Conservation (phyloP, 371 early-diverging fungal genomes). For the Blakeslea trispora region DNA sequence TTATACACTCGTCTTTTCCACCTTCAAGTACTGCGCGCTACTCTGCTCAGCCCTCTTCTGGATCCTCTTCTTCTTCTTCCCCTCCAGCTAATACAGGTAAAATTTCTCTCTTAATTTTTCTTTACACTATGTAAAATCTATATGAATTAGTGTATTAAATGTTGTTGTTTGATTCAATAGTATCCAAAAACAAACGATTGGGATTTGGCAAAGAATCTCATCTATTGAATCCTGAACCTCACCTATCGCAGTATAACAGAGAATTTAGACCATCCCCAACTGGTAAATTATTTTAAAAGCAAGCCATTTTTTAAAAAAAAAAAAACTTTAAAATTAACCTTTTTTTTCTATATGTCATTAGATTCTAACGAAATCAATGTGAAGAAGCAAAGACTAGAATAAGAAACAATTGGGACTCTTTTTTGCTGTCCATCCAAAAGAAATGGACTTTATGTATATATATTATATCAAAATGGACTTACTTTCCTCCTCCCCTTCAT, state of each 20-base stretch:
- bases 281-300: background rate
- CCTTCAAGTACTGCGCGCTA: background rate
- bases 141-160: too few species aligned
- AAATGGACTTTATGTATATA: background rate
- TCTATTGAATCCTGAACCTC: slow-evolving; percentile 24
- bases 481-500: too few species aligned
- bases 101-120: background rate
- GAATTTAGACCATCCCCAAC: background rate
- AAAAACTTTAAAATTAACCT: background rate
- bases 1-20: background rate
- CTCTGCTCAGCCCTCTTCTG: background rate
- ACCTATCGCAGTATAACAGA: background rate
- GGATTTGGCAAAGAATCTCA: slow-evolving; percentile 26
- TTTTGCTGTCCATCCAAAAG: too few species aligned
- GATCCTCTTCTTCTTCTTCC: background rate
- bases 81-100: background rate
- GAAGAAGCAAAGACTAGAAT: slow-evolving; percentile 13
- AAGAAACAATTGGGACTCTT: background rate
- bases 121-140: too few species aligned
- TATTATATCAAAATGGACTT: too few species aligned
- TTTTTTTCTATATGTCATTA: too few species aligned
- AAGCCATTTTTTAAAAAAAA: too few species aligned
- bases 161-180: background rate
- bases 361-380: slow-evolving; percentile 1
- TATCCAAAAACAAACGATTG: slow-evolving; percentile 10